A percentile compares a stretch with the other conserved stretches of the same genome.
These are phyloP conservation scores for Leishmania gerbilli DNA, from an alignment of 208 protist genomes.

Conservation along the genomic window DNA sequence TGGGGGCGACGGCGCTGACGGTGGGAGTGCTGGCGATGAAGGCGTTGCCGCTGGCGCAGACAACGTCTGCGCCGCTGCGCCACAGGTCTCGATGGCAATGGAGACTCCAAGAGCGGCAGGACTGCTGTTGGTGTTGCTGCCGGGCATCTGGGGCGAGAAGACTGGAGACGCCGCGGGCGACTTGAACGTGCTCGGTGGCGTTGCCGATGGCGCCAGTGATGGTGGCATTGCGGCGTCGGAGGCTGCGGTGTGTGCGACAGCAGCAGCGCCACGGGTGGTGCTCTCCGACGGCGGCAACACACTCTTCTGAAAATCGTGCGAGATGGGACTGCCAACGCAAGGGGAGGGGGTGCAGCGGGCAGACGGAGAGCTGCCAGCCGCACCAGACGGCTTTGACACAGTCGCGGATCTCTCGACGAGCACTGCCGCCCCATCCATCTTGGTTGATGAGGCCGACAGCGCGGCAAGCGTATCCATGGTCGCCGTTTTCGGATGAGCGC, in stretches of 20 bases:
- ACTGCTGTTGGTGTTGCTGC: neutral
- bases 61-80: neutral
- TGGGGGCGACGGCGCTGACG: conserved; percentile 1
- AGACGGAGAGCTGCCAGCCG: neutral
- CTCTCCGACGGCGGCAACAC: neutral
- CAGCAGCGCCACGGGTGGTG: neutral
- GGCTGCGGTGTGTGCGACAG: neutral
- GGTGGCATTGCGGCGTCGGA: neutral
- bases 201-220: neutral
- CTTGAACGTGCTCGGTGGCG: neutral
- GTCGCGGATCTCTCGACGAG: neutral
- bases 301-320: neutral
- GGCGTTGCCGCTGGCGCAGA: neutral
- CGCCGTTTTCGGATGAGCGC: neutral
- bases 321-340: neutral
- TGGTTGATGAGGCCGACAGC: neutral
- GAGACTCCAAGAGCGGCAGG: neutral
- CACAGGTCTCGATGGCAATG: neutral
- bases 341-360: neutral
- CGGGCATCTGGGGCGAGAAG: neutral
- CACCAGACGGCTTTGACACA: neutral
- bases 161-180: neutral
- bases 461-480: neutral
- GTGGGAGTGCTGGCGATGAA: neutral
- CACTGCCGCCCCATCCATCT: neutral